Evolutionary conservation across 495 filamentous ascomycete species (phyloP).

Genomic region (Xylaria castorea): DNA sequence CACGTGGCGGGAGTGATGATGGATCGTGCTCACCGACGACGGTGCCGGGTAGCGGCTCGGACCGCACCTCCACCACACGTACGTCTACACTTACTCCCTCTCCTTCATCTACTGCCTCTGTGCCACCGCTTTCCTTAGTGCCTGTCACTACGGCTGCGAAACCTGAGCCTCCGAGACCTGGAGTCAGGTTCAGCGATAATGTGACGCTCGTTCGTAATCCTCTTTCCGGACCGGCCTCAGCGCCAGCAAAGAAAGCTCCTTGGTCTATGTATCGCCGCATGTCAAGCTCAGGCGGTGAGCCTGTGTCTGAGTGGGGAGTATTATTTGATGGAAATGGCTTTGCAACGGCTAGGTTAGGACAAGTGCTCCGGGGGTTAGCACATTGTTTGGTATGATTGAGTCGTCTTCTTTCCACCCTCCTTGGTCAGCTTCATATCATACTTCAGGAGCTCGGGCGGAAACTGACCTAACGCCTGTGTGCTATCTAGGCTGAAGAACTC

Average conservation of each 20-base stretch:
- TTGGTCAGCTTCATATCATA: neutral
- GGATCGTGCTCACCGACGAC: conserved; percentile 4
- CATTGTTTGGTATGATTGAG: conserved; percentile 70
- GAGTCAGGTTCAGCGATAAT: conserved; percentile 17
- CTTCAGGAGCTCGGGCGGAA: neutral
- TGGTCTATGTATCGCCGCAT: conserved; percentile 22
- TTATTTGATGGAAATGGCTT: conserved; percentile 73
- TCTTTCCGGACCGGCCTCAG: conserved; percentile 29
- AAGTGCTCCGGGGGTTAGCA: conserved; percentile 79
- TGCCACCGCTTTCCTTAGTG: neutral
- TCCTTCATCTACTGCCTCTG: conserved; percentile 8
- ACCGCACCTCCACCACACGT: neutral
- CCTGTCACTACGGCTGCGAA: neutral
- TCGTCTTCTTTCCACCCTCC: neutral
- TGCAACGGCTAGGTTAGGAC: conserved; percentile 70
- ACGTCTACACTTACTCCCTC: conserved; percentile 8
- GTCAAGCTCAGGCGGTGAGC: conserved; percentile 17
- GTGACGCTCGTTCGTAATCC: conserved; percentile 9
- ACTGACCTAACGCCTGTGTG: conserved; percentile 32
- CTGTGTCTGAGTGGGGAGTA: conserved; percentile 69
- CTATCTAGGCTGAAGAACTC: conserved; percentile 25
- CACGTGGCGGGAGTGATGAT: conserved; percentile 6
- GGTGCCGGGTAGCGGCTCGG: conserved; percentile 8
- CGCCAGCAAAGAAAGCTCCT: conserved; percentile 23
- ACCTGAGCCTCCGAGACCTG: conserved; percentile 7